These are phyloP conservation scores for Ajuga chamaepitys DNA, from an alignment of 257 asterid species.

Conservation along the genomic window DNA sequence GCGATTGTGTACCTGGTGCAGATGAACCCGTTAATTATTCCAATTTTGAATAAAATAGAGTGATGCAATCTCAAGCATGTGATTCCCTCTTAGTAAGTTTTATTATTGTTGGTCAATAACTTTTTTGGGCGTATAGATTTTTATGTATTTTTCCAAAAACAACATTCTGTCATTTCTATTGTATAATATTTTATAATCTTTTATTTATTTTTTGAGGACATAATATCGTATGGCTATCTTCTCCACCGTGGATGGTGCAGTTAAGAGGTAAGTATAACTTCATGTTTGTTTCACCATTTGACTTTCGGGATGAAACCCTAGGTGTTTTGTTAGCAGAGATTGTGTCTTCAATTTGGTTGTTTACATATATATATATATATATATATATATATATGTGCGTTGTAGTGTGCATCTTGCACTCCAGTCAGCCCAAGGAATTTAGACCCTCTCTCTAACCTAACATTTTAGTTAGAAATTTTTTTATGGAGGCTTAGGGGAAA, in stretches of 20 bases:
- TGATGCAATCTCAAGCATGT: conserved; percentile 22
- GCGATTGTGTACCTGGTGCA: conserved; percentile 86
- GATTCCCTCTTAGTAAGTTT: conserved; percentile 7
- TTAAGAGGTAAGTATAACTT: too few relatives aligned
- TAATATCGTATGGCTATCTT: too few relatives aligned
- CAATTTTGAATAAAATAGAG: conserved; percentile 61
- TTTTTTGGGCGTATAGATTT: conserved; percentile 19
- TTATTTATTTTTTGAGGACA: conserved; percentile 15
- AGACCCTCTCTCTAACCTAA: too few relatives aligned
- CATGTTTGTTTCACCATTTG: too few relatives aligned
- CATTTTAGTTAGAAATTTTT: background rate
- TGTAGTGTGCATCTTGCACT: too few relatives aligned
- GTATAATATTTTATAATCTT: conserved; percentile 8
- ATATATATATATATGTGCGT: too few relatives aligned
- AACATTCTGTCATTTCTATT: conserved; percentile 1
- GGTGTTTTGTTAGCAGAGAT: too few relatives aligned
- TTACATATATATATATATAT: too few relatives aligned
- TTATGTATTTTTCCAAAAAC: conserved; percentile 21
- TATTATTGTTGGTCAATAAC: conserved; percentile 20
- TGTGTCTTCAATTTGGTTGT: too few relatives aligned
- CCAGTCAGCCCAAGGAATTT: too few relatives aligned
- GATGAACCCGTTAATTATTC: conserved; percentile 87
- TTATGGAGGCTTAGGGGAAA: background rate
- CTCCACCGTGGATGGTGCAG: too few relatives aligned
- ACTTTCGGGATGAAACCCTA: too few relatives aligned